Evolutionary conservation across 331 rosid species (phyloP).

Genomic region (Saraca asoca): DNA sequence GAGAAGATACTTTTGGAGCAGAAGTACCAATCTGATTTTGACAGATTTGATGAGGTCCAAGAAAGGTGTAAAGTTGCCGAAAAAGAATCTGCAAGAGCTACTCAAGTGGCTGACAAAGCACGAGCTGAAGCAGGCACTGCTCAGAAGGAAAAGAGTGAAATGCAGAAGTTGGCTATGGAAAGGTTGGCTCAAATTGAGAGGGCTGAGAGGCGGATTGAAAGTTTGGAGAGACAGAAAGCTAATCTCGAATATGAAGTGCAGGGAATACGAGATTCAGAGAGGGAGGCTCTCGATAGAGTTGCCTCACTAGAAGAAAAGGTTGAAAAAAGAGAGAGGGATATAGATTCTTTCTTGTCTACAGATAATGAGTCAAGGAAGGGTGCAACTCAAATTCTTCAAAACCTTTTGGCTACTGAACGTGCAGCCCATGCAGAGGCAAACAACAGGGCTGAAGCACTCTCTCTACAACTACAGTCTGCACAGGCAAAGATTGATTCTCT

Average conservation of each 20-base stretch:
- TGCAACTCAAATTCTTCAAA: slow-evolving; percentile 73
- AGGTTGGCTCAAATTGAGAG: slow-evolving; percentile 67
- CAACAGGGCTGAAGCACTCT: slow-evolving; percentile 85
- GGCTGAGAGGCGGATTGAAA: slow-evolving; percentile 67
- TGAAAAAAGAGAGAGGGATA: slow-evolving; percentile 79
- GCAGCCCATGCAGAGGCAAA: slow-evolving; percentile 90
- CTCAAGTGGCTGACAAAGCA: slow-evolving; percentile 75
- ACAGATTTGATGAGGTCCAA: slow-evolving; percentile 65
- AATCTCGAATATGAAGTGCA: slow-evolving; percentile 49
- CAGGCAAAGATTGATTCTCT: slow-evolving; percentile 85
- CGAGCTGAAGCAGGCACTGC: slow-evolving; percentile 61
- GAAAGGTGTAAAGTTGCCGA: slow-evolving; percentile 68
- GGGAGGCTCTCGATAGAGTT: slow-evolving; percentile 55
- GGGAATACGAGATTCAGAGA: slow-evolving; percentile 57
- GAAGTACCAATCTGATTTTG: slow-evolving; percentile 61
- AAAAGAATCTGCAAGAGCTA: slow-evolving; percentile 65
- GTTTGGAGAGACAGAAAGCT: slow-evolving; percentile 56
- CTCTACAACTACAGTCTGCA: slow-evolving; percentile 83
- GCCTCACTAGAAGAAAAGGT: slow-evolving; percentile 64
- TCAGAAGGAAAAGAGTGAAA: slow-evolving; percentile 67
- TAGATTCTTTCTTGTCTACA: slow-evolving; percentile 67
- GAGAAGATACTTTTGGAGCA: slow-evolving; percentile 70
- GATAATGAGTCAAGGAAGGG: slow-evolving; percentile 75
- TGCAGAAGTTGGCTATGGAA: slow-evolving; percentile 85
- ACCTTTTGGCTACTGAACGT: slow-evolving; percentile 83